phyloP scores from a whole-genome alignment of 495 filamentous ascomycete species.

The Parachaetomium inaequale region DNA sequence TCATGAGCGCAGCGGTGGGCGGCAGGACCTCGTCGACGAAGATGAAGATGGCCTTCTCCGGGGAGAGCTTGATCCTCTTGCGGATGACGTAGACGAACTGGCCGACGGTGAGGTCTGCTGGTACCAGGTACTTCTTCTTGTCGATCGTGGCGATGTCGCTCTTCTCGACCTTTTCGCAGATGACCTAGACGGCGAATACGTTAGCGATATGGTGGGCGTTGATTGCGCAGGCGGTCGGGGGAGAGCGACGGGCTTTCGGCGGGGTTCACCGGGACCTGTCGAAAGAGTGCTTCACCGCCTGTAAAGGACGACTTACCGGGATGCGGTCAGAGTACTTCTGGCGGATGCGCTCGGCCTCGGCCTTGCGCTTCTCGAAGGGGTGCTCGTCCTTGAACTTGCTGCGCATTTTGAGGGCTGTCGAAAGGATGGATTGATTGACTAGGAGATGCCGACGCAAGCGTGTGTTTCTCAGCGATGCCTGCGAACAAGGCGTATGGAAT shows the following conservation, averaged over 20 bases:
- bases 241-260: not conserved
- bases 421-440: conserved; percentile 3
- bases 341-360: conserved; percentile 96
- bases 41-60: conserved; percentile 99
- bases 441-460: not conserved
- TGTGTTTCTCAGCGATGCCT: not conserved
- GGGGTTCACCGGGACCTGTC: not conserved
- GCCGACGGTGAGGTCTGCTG: conserved; percentile 94
- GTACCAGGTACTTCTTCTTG: conserved; percentile 99
- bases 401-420: conserved; percentile 63
- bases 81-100: conserved; percentile 99
- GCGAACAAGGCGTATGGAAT: not conserved
- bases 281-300: conserved; percentile 12
- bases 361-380: conserved; percentile 99
- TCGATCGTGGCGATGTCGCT: conserved; percentile 99
- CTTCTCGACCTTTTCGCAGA: conserved; percentile 99
- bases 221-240: not conserved
- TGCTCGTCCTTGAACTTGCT: conserved; percentile 99
- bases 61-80: conserved; percentile 99
- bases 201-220: conserved; percentile 10
- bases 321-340: conserved; percentile 99
- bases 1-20: conserved; percentile 96
- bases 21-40: conserved; percentile 99
- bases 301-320: conserved; percentile 64
- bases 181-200: conserved; percentile 60